Conservation (phyloP, 2,329 filamentous ascomycete genomes). For the Ophiostoma novo-ulmi region DNA sequence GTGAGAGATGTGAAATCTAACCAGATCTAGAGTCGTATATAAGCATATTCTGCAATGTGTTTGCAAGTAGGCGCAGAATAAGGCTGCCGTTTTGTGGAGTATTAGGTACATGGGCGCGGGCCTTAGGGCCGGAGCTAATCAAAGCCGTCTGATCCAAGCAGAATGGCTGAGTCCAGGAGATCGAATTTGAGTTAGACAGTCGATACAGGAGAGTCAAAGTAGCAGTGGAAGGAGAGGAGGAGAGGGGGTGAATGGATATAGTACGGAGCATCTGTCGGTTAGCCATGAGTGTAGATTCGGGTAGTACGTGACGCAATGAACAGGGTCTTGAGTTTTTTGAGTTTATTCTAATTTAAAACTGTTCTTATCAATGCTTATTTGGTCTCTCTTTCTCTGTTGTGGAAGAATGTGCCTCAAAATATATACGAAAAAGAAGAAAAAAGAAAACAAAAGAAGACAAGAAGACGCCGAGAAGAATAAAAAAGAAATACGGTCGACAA, state of each 20-base stretch:
- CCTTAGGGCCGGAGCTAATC: conserved; percentile 11
- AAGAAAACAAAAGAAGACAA: neutral
- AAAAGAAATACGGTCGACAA: neutral
- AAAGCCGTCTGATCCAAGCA: conserved; percentile 11
- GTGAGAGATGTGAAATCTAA: neutral
- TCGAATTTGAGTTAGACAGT: neutral
- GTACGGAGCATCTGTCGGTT: neutral
- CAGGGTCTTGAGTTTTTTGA: neutral
- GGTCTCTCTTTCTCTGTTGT: too few relatives aligned
- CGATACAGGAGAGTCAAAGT: neutral
- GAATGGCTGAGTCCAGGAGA: neutral
- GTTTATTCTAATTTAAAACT: neutral
- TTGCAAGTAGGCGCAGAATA: neutral
- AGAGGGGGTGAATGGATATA: neutral
- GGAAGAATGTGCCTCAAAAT: neutral
- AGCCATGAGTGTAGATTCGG: neutral
- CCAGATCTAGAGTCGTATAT: neutral
- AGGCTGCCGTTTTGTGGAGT: neutral
- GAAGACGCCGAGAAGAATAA: neutral
- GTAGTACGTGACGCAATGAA: neutral
- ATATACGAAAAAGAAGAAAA: neutral
- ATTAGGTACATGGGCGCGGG: neutral
- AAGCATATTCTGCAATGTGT: neutral
- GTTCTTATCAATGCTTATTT: too few relatives aligned
- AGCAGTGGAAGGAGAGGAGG: neutral